Evolutionary conservation across 139 green algal genomes (phyloP).

Genomic region (Penium margaritaceum): DNA sequence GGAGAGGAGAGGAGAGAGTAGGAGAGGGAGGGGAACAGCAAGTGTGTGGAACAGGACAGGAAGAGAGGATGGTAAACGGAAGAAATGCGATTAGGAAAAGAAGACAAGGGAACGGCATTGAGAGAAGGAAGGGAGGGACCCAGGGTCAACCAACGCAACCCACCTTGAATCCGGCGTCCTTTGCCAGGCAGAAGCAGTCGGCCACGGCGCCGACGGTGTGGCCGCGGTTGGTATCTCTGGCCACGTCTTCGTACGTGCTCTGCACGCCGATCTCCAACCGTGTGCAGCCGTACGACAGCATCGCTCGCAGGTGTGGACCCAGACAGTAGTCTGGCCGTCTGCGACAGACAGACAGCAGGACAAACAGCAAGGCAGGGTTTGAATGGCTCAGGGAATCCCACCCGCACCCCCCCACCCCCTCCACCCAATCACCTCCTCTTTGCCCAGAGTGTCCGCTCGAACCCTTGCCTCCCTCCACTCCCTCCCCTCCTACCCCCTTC

Average conservation of each 20-base stretch:
- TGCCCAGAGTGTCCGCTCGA: no score
- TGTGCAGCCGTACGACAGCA: constrained; percentile 66
- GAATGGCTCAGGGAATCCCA: no score
- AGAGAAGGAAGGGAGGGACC: no score
- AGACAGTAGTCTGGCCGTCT: constrained; percentile 42
- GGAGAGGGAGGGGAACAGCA: no score
- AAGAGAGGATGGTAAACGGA: no score
- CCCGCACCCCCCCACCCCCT: no score
- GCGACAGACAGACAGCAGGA: constrained; percentile 4
- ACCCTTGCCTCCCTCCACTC: no score
- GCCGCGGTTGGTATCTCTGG: constrained; percentile 87
- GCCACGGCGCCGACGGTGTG: constrained; percentile 78
- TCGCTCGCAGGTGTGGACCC: constrained; percentile 39
- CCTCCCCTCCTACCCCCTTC: no score
- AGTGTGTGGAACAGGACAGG: no score
- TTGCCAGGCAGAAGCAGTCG: constrained; percentile 81
- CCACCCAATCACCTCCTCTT: no score
- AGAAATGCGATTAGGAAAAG: not conserved
- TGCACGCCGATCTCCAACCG: constrained; percentile 89
- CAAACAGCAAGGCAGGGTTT: no score
- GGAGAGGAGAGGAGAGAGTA: no score
- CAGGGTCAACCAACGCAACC: not conserved
- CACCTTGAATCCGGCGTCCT: constrained; percentile 50
- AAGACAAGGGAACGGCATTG: not conserved
- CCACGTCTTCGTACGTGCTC: constrained; percentile 87